Evolutionary conservation across 257 asterid genomes (phyloP), one percentile per base, ranked within the genome.

Genomic region (Leonotis leonurus): DNA sequence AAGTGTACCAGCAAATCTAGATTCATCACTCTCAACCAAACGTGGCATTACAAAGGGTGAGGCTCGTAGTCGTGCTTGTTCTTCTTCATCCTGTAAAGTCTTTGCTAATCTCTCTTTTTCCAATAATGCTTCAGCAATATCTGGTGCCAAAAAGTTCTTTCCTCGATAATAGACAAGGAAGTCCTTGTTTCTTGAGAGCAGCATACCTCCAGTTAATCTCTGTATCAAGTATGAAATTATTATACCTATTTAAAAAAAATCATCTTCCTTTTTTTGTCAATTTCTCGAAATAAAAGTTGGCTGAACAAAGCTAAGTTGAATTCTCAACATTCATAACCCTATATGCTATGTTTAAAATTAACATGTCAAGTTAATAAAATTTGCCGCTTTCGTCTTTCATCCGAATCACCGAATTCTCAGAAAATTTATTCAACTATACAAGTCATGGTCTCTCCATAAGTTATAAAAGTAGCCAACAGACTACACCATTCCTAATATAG

Each of bases 181-280:
- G 62, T 89, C 97, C 85, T 89, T 93, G 88, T 88, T 93, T 75
- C 92, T 80, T 13, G 97, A 93, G 66, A 93, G 87, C 66, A 89
- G 81, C 62, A 79, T 56, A 14, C 95, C 94, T 20, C 96, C 95
- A 16, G 99, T 92, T 79, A 92, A 79, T 82, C 75, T 87, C 99
- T 92, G 96, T 83, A 77, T n/a, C n/a, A n/a, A n/a, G n/a, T 41
- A 48, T 27, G 37, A 64, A 33, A 22, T 64, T 26, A 54, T 35
- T 18, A 56, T 18, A 41, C 49, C 39, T 46, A 40, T 8, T n/a
- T n/a, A n/a, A n/a, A 14, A 39, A 27, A 11, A 17, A 5, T 8
- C 12, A 22, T 22, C 36, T 32, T 21, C 12, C 59, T 56, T 37
- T 52, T 54, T 45, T 27, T 44, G 20, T 21, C 43, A 30, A 33